Base-by-base conservation (phyloP, 2,329 filamentous ascomycete species). In the Ramularia endophylla region DNA sequence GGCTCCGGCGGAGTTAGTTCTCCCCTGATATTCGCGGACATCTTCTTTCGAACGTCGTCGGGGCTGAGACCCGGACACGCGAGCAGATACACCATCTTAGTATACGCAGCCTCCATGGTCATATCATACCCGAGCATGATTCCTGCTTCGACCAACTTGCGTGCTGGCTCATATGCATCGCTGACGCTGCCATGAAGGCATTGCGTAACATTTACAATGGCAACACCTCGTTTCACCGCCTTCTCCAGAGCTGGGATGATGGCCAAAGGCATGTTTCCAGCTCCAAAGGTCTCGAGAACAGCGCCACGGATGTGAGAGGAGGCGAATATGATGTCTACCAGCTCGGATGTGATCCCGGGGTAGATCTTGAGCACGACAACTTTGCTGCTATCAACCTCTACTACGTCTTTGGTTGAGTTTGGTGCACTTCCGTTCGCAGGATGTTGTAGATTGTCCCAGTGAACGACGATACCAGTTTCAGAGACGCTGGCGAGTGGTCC, bases 191-290 rank as follows among this genome's bases (percentile, higher is more conserved):
- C 52, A 43, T 53, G 50, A 9, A 55, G 46, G 72, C 89, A 95
- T 68, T 95, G 89, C 37, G 86, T 94, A 46, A 95, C 82, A 60
- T 94, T 95, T 52, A 95, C 86, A 45, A 95, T 82, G 44, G 92
- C 80, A 50, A 92, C 81, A 27, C 87, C 88, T 44, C 87, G 78
- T 58, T 81, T 72, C 29, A 94, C 86, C 16, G 86, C 88, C 31
- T 80, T 77, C 13, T 30, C 27, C 15, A 53, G 49, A 5, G 78
- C 75, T 55, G 95, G 80, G 36, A 90, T 85, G 40, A 80, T 80
- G 12, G 84, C 88, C 61, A 95, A 75, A 2, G 89, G 89, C 8
- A 89, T 85, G 65, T 95, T 95, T 42, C 89, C 89, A 61, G 92
- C 88, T 45, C 89, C 89, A 63, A 95, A 95, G 0, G 88, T 95